These are phyloP conservation scores for Spizellomyces punctatus DNA, from an alignment of 192 early-diverging fungal species.

Conservation along the genomic window DNA sequence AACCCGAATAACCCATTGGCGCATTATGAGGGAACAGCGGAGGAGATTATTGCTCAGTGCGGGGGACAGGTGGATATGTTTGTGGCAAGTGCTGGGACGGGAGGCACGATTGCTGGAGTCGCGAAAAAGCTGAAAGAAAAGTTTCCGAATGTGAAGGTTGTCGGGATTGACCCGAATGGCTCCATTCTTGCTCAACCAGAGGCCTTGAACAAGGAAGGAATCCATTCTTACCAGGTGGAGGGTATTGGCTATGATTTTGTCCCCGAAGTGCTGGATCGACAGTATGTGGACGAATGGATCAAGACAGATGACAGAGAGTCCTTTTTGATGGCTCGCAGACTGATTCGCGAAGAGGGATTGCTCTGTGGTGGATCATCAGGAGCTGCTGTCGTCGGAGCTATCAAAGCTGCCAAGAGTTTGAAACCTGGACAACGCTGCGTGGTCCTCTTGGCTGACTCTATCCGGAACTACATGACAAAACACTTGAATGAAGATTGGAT, in stretches of 20 bases:
- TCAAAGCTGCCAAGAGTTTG: conserved; percentile 81
- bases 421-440: conserved; percentile 89
- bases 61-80: conserved; percentile 94
- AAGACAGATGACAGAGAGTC: conserved; percentile 96
- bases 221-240: conserved; percentile 87
- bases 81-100: conserved; percentile 93
- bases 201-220: conserved; percentile 68
- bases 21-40: conserved; percentile 85
- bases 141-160: conserved; percentile 80
- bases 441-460: conserved; percentile 95
- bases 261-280: conserved; percentile 85
- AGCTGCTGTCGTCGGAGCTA: conserved; percentile 84
- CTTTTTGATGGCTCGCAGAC: conserved; percentile 92
- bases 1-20: conserved; percentile 98
- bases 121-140: conserved; percentile 95
- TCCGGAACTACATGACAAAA: conserved; percentile 99
- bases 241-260: conserved; percentile 99
- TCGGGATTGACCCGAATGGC: conserved; percentile 93
- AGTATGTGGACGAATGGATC: conserved; percentile 90
- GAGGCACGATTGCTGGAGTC: conserved; percentile 95
- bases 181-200: conserved; percentile 93
- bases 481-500: conserved; percentile 99
- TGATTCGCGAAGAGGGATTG: conserved; percentile 97
- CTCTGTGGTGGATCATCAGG: conserved; percentile 96
- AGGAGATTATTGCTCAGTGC: conserved; percentile 65